phyloP scores from a whole-genome alignment of 306 rosid genomes.

The Rosa chinensis region DNA sequence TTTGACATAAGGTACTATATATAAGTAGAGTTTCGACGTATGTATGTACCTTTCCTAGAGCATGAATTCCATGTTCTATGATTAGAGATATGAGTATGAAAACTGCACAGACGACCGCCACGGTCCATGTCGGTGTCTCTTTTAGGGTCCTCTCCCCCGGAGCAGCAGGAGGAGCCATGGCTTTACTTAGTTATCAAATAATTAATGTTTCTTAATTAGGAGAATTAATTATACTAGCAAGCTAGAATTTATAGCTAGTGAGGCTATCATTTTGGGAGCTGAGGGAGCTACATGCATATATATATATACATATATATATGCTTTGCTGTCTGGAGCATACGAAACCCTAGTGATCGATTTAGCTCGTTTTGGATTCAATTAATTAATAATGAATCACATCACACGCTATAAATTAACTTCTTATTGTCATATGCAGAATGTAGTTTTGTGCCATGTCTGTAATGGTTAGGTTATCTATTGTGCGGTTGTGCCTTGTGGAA shows the following conservation, averaged over 20 bases:
- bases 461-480: constrained; percentile 8
- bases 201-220: background rate
- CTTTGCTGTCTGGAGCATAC: background rate
- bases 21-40: background rate
- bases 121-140: constrained; percentile 78
- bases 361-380: background rate
- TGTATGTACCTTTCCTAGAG: constrained; percentile 52
- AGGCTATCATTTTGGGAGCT: background rate
- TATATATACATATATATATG: background rate
- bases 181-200: background rate
- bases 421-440: constrained; percentile 14
- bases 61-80: constrained; percentile 61
- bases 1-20: background rate
- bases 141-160: constrained; percentile 46
- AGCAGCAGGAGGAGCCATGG: constrained; percentile 25
- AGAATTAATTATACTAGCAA: background rate
- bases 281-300: background rate
- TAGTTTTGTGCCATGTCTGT: constrained; percentile 10
- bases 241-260: background rate
- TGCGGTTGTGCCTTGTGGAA: background rate
- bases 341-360: background rate
- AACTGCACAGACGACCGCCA: constrained; percentile 59
- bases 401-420: background rate
- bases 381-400: background rate
- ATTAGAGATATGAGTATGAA: constrained; percentile 52